phyloP scores from a whole-genome alignment of 2,329 filamentous ascomycete genomes.

The Xylaria sp. region DNA sequence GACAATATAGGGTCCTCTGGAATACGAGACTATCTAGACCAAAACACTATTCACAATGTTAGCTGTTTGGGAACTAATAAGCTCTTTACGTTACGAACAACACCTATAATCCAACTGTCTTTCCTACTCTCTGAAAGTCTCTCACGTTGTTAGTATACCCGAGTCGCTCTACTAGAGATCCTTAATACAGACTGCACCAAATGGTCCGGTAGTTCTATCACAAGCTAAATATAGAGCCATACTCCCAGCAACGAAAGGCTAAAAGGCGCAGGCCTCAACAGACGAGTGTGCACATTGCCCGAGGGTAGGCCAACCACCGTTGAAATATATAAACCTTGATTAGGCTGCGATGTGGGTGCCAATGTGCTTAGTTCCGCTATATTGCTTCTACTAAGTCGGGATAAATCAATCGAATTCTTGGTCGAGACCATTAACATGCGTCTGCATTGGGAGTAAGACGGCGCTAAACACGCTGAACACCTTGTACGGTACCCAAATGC shows the following conservation, averaged over 20 bases:
- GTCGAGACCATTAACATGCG: no score
- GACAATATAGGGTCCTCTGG: background rate
- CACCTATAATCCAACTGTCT: conserved; percentile 39
- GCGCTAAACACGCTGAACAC: no score
- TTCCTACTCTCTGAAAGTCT: conserved; percentile 41
- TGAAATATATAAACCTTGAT: no score
- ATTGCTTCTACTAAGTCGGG: no score
- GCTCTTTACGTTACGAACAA: conserved; percentile 23
- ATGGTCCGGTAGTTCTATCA: background rate
- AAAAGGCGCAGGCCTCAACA: background rate
- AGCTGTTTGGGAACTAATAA: background rate
- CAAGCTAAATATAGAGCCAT: background rate
- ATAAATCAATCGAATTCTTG: no score
- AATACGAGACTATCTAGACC: background rate
- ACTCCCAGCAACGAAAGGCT: background rate
- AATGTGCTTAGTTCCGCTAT: no score
- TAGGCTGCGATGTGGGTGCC: no score
- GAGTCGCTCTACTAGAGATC: conserved; percentile 27
- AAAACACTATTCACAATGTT: background rate
- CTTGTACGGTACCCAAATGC: no score
- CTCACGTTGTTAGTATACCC: conserved; percentile 41
- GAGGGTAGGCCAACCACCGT: no score
- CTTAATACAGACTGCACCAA: conserved; percentile 31
- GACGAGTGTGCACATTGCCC: no score
- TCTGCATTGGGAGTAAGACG: no score